Evolutionary conservation across 169 alveolate genomes (phyloP), one percentile per base, ranked within the genome.

Genomic region (Plasmodium knowlesi): DNA sequence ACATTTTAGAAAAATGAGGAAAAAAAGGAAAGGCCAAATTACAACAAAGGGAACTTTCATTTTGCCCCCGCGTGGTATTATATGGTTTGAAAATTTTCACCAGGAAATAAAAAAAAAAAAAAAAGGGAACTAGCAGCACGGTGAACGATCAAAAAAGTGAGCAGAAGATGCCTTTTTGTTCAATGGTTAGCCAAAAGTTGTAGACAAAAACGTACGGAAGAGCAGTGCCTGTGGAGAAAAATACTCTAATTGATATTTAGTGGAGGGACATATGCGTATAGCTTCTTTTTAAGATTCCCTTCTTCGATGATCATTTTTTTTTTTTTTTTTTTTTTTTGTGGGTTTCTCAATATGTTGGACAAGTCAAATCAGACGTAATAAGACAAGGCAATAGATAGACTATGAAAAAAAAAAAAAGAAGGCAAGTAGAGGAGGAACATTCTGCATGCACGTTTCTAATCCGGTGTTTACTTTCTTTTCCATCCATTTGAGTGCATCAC

Each of bases 1-100:
- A 32, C 25, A 82, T 82, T 82, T 82, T 30, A 30, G 30, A 12
- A 82, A 41, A 82, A 46, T 37, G 41, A 82, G 54, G 30, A 82
- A 54, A 54, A 74, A 74, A 16, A 74, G 43, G 22, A 82, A 82
- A 25, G 41, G 57, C 70, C 28, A 82, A n/a, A 82, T 57, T 57
- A 28, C 28, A 6, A 22, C 43, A 46, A 53, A 34, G 81, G 73
- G 43, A 19, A 82, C 19, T 19, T 82, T 82, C 91, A 82, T 82
- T 82, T 82, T 82, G 54, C 61, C 57, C 73, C 73, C 46, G 32
- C 57, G 54, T 19, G 46, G 1, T 30, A 43, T 34, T 12, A 76
- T 25, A 8, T 37, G 32, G 32, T 8, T 22, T 37, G 57, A n/a
- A 76, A 19, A 22, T 37, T 5, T 37, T 79, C 53, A 79, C 53